Conservation (phyloP, 768 basidiomycete genomes). For the Pisolithus tinctorius region DNA sequence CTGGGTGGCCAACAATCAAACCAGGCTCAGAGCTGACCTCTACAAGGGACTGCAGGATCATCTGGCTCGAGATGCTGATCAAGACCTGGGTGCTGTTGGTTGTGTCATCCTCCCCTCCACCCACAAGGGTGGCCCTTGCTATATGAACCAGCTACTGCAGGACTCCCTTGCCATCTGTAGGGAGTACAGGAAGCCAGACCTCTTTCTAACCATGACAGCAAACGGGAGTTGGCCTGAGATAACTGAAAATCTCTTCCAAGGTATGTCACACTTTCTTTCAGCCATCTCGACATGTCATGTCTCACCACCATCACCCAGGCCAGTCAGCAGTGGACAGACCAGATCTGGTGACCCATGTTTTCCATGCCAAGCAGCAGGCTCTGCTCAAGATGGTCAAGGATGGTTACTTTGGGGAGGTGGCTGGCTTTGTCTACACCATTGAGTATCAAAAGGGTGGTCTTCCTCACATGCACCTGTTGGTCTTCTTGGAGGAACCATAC, state of each 20-base stretch:
- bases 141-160: constrained; percentile 39
- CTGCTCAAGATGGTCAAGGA: constrained; percentile 31
- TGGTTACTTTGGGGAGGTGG: constrained; percentile 34
- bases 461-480: constrained; percentile 46
- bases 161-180: constrained; percentile 41
- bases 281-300: too few relatives aligned
- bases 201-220: constrained; percentile 36
- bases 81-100: constrained; percentile 22
- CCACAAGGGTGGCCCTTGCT: constrained; percentile 31
- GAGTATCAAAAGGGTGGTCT: constrained; percentile 56
- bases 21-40: constrained; percentile 25
- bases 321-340: constrained; percentile 5
- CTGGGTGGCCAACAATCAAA: constrained; percentile 31
- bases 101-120: constrained; percentile 33
- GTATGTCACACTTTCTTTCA: constrained; percentile 5
- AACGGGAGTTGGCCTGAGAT: constrained; percentile 49
- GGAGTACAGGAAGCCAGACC: constrained; percentile 21
- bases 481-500: constrained; percentile 30
- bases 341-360: constrained; percentile 39
- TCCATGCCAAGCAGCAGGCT: constrained; percentile 34
- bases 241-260: constrained; percentile 28
- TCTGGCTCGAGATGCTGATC: constrained; percentile 16
- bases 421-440: constrained; percentile 44
- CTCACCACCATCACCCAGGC: too few relatives aligned
- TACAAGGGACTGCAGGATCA: constrained; percentile 32